Percentiles rank a stretch among this genome's conserved stretches.
These are phyloP conservation scores for Zygosaccharomyces gambellarensis DNA, from an alignment of 805 yeast genomes.

Conservation along the genomic window DNA sequence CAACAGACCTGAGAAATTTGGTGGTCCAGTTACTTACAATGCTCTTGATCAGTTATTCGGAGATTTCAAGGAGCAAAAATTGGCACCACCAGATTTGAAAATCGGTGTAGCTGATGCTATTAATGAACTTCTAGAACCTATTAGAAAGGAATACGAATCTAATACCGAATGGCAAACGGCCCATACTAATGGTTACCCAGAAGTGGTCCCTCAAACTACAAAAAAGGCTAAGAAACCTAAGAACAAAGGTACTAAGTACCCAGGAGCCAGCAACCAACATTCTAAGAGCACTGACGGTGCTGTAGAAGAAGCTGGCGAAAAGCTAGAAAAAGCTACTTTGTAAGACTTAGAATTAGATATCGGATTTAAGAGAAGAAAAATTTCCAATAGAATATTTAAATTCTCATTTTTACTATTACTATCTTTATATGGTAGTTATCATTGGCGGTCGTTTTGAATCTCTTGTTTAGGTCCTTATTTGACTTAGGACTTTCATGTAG, in stretches of 20 bases:
- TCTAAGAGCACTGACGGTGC: constrained; percentile 28
- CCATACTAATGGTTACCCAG: constrained; percentile 79
- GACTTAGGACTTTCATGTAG: neutral
- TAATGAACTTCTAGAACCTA: constrained; percentile 75
- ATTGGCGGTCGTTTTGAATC: too few relatives aligned
- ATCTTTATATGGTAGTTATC: neutral
- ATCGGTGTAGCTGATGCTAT: constrained; percentile 85
- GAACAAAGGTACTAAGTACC: constrained; percentile 86
- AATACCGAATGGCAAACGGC: constrained; percentile 72
- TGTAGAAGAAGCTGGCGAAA: constrained; percentile 24
- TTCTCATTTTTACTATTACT: neutral
- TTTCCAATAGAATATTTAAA: neutral
- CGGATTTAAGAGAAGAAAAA: neutral
- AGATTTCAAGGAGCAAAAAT: constrained; percentile 66
- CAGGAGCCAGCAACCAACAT: constrained; percentile 47
- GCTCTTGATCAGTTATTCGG: constrained; percentile 63
- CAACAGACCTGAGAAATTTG: constrained; percentile 93
- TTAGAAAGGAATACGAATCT: constrained; percentile 60
- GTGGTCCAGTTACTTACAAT: constrained; percentile 79
- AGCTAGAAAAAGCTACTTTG: constrained; percentile 22
- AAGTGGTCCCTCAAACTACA: constrained; percentile 52
- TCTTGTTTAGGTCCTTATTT: neutral
- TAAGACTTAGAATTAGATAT: constrained; percentile 2
- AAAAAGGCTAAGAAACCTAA: constrained; percentile 72
- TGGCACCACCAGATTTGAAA: constrained; percentile 92